phyloP scores from a whole-genome alignment of 2,329 filamentous ascomycete species.

The Cadophora malorum region DNA sequence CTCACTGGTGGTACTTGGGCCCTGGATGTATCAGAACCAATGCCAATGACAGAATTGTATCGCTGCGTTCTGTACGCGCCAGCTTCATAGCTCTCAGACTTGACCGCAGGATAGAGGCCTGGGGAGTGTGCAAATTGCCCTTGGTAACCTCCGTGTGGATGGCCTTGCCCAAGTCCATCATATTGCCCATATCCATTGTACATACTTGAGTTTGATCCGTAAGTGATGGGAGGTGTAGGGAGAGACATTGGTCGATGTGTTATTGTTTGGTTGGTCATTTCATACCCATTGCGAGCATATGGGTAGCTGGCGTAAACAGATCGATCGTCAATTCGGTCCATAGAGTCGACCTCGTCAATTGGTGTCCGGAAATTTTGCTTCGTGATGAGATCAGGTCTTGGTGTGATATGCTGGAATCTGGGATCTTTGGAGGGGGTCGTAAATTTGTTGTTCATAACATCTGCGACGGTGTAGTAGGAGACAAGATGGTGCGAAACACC shows the following conservation, averaged over 20 bases:
- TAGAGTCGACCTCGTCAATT: conserved; percentile 62
- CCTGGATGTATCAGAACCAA: conserved; percentile 33
- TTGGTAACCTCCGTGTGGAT: conserved; percentile 30
- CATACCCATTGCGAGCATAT: conserved; percentile 39
- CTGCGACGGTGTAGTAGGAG: conserved; percentile 84
- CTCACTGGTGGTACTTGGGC: conserved; percentile 34
- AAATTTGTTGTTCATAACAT: conserved; percentile 67
- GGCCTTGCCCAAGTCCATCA: conserved; percentile 31
- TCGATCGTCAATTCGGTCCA: conserved; percentile 42
- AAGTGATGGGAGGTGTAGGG: conserved; percentile 40
- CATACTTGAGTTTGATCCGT: conserved; percentile 29
- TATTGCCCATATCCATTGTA: conserved; percentile 40
- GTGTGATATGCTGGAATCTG: conserved; percentile 56
- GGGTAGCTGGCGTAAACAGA: conserved; percentile 39
- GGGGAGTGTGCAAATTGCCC: conserved; percentile 36
- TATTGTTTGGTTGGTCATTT: conserved; percentile 44
- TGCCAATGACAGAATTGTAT: conserved; percentile 38
- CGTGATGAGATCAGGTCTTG: conserved; percentile 63
- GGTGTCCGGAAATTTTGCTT: conserved; percentile 72
- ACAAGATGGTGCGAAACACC: conserved; percentile 85
- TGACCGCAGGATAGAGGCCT: conserved; percentile 38
- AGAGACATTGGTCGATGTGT: conserved; percentile 40
- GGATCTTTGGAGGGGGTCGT: conserved; percentile 63
- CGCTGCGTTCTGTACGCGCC: conserved; percentile 37
- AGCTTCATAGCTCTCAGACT: conserved; percentile 38